Base-by-base conservation (phyloP, 495 filamentous ascomycete species). In the Cenococcum geophilum region DNA sequence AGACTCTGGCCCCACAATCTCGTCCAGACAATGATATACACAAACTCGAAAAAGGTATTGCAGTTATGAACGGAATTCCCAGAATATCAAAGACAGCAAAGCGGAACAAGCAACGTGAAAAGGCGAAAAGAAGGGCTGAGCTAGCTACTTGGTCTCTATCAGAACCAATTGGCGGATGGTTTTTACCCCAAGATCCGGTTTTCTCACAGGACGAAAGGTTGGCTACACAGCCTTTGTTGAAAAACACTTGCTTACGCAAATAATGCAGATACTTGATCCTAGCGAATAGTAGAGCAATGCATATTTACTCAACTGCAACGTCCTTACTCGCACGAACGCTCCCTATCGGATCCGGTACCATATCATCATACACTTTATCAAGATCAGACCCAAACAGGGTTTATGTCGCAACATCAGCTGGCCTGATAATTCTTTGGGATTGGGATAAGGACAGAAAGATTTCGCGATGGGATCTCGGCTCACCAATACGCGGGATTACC, bases 171-270 rank as follows among this genome's bases (percentile, higher is more conserved):
- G 88, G 84, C 56, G 88, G 88, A 6, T 77, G 83, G 45, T 86
- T 89, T 74, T 70, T 86, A 37, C 77, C 89, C 66, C 75, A 88
- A 57, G 89, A 96, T 63, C 88, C 92, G 0, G 76, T 90, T 22
- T 86, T 96, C 72, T 86, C 89, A 12, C 62, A 67, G 5, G 88
- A 97, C 75, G 91, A 96, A 73, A 83, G 86, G 89, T 95, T 76
- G 67, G 85, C 74, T 51, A 10, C 50, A 20, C 43, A 1, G 8
- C 27, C 37, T 22, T 35, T 35, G 32, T 23, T 45, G 11, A 45
- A 1, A 1, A 16, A 58, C 10, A 22, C 18, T 45, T 18, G 22
- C 9, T 48, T 40, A 48, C 23, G 11, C 49, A 40, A 66, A 43
- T 36, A 36, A 21, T 48, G 47, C 43, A 56, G 43, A 16, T 62